Base-by-base conservation (phyloP, 345 rosid genomes). In the Citrus medica region DNA sequence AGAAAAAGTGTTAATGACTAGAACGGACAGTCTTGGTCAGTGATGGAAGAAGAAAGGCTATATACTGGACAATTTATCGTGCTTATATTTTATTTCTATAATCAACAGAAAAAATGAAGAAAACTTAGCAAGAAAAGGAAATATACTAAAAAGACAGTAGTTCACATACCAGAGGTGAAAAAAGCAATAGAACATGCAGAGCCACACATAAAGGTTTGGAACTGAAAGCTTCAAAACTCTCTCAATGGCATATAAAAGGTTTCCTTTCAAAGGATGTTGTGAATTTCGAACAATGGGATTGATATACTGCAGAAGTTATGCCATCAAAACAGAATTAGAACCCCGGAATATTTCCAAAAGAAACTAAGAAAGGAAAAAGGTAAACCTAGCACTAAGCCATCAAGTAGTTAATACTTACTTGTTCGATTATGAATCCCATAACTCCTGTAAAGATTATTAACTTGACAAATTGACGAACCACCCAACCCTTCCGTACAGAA, bases 141-240 rank as follows among this genome's bases (percentile, higher is more conserved):
- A 19, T 35, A 46, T 55, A 71, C 7, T 68, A 28, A 61, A 73
- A 67, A 56, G 58, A 69, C 62, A 77, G 79, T 73, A 10, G n/a
- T 21, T 7, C 42, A 73, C 88, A 78, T 86, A 96, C 99, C 99
- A 94, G 75, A 94, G 93, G 81, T 96, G 98, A 85, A 96, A 96
- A 78, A 94, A 89, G 88, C 98, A 92, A 89, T 96, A 94, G 92
- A 92, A 96, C 99, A 91, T 90, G 92, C 98, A 94, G 77, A 96
- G 99, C 98, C 99, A 96, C 75, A 96, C 99, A 32, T 96, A 96
- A 82, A 94, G 83, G 79, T 83, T 91, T 64, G 98, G 99, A 81
- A 97, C 93, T 21, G 99, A 97, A 72, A 97, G 98, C 90, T 94
- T 97, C 94, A 97, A 82, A 78, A 94, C 92, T 86, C 99, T 94